These are phyloP conservation scores for Actinomortierella ambigua DNA, from an alignment of 371 early-diverging fungal species.

Conservation along the genomic window DNA sequence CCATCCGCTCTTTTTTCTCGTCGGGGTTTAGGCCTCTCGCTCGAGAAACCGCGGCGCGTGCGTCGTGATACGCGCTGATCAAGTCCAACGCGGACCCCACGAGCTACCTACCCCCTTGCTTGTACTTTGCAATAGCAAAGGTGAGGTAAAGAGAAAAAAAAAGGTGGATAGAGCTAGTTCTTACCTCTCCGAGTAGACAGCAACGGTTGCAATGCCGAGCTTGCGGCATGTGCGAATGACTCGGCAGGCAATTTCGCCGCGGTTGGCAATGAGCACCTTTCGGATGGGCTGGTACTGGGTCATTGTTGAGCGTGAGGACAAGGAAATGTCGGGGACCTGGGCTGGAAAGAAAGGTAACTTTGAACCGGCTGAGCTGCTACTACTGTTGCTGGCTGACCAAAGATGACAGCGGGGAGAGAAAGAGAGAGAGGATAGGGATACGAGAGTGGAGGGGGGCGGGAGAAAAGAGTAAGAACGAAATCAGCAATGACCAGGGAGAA, in stretches of 20 bases:
- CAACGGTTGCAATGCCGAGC: constrained; percentile 74
- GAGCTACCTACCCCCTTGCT: too few species aligned
- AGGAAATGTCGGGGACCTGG: constrained; percentile 5
- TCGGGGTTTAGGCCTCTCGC: too few species aligned
- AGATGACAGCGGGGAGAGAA: background rate
- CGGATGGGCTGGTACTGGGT: constrained; percentile 53
- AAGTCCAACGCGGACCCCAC: too few species aligned
- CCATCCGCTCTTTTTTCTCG: background rate
- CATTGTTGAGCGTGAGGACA: constrained; percentile 9
- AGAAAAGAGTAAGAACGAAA: background rate
- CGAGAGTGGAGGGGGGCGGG: background rate
- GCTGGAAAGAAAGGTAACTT: background rate
- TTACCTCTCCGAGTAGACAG: constrained; percentile 69
- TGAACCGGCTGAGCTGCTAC: too few species aligned
- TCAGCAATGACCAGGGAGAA: background rate
- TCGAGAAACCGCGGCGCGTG: too few species aligned
- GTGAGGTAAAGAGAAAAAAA: too few species aligned
- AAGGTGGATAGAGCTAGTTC: background rate
- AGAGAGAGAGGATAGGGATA: constrained; percentile 3
- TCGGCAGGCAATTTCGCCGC: constrained; percentile 84
- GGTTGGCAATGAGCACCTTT: constrained; percentile 85
- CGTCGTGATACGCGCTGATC: too few species aligned
- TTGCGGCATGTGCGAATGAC: constrained; percentile 70
- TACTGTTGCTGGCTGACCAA: background rate
- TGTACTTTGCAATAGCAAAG: too few species aligned